phyloP scores from a whole-genome alignment of 768 basidiomycete genomes.

The Lenzites betulinus region DNA sequence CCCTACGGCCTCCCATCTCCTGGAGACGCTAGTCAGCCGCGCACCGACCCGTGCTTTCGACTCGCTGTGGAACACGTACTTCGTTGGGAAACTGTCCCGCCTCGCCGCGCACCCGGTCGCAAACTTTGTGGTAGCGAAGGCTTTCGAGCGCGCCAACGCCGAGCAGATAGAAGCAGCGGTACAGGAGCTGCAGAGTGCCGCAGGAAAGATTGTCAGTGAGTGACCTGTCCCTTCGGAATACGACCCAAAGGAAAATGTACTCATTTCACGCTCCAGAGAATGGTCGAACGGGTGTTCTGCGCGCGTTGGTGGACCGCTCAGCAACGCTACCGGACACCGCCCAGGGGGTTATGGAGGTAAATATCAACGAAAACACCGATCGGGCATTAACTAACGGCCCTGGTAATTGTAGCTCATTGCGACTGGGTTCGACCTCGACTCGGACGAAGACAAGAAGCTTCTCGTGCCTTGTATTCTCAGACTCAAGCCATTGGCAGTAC shows the following conservation, averaged over 20 bases:
- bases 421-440: slow-evolving; percentile 57
- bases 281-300: slow-evolving; percentile 75
- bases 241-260: background rate
- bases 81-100: slow-evolving; percentile 68
- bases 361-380: slow-evolving; percentile 18
- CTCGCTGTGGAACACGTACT: slow-evolving; percentile 76
- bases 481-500: slow-evolving; percentile 52
- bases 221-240: slow-evolving; percentile 12
- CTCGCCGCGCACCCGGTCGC: slow-evolving; percentile 87
- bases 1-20: slow-evolving; percentile 84
- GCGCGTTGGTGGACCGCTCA: slow-evolving; percentile 72
- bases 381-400: background rate
- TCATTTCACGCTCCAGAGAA: slow-evolving; percentile 50
- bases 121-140: slow-evolving; percentile 90
- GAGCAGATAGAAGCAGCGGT: slow-evolving; percentile 57
- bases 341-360: slow-evolving; percentile 57
- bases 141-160: slow-evolving; percentile 60
- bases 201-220: slow-evolving; percentile 66
- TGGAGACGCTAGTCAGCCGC: slow-evolving; percentile 75
- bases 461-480: slow-evolving; percentile 71
- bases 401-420: slow-evolving; percentile 56
- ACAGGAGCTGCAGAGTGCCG: slow-evolving; percentile 62
- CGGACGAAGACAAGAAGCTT: slow-evolving; percentile 48
- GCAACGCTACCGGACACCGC: slow-evolving; percentile 49
- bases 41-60: slow-evolving; percentile 64